Base-by-base conservation (phyloP, 2,329 filamentous ascomycete species). In the Phyllosticta citribraziliensis region DNA sequence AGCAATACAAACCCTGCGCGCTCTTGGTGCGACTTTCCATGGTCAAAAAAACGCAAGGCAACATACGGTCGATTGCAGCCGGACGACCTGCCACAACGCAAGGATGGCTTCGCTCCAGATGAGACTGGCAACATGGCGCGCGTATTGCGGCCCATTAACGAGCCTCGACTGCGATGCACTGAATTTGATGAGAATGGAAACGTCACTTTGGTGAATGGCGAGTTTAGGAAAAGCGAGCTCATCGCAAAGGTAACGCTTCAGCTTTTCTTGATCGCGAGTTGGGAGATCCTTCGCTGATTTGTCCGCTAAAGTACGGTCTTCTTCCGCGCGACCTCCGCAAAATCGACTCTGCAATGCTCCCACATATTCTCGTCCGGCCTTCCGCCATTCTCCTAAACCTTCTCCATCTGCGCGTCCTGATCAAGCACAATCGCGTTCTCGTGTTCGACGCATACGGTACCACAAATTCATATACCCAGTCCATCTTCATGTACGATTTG, bases 381-480 rank as follows among this genome's bases (percentile, higher is more conserved):
- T 92, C 89, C 8, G 91, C 93, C 4, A 97, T 99, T 65, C 82
- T 99, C 1, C 88, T 99, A 67, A 99, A 97, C 70, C 82, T 99
- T 11, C 84, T 97, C n/a, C 94, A 99, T 74, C 84, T 99, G 55
- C 89, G 94, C 64, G 94, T 96, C 58, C 82, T 99, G 24, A 96
- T 99, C 73, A 97, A 97, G 77, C 85, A 92, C 65, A 90, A 99
- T 70, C 88, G 92, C 24, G 91, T 99, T 6, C 84, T 99, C 24
- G 87, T 99, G 5, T 97, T 99, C 72, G 94, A 97, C 70, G 90
- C 94, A 14, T 97, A 96, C 74, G 94, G 94, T 30, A 94, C 91
- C 51, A 92, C 91, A 63, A 91, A 95, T 67, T 95, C 91, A 0
- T 96, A 97, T 70, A 91, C 93, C 33, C 94, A 97, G 73, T 96